These are phyloP conservation scores for Coemansia sp. DNA, from an alignment of 192 early-diverging fungal genomes.

Conservation along the genomic window DNA sequence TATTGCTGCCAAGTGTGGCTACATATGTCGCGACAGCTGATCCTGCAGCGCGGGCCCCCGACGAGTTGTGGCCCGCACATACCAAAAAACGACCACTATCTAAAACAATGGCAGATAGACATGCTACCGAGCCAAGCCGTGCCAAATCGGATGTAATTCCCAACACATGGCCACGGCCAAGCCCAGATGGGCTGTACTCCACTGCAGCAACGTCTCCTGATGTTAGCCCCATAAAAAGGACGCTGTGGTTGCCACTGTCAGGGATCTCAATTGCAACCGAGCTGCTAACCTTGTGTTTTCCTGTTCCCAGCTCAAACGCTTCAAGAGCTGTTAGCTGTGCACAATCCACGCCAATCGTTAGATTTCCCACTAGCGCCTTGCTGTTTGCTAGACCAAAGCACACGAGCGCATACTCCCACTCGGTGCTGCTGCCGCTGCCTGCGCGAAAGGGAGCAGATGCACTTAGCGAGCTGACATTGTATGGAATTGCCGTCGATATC, in stretches of 20 bases:
- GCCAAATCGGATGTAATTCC: constrained; percentile 7
- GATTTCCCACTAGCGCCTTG: constrained; percentile 27
- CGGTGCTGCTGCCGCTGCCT: constrained; percentile 33
- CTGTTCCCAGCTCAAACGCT: constrained; percentile 6
- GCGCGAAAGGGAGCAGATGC: constrained; percentile 33
- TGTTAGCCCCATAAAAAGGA: constrained; percentile 27
- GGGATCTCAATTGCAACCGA: constrained; percentile 13
- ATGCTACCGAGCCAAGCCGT: constrained; percentile 16
- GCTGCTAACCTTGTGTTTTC: constrained; percentile 20
- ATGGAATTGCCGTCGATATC: constrained; percentile 19
- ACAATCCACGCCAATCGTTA: constrained; percentile 18
- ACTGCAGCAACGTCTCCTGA: constrained; percentile 28
- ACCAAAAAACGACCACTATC: constrained; percentile 11
- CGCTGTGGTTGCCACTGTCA: constrained; percentile 12
- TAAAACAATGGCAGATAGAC: constrained; percentile 12
- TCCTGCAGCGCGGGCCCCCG: neutral
- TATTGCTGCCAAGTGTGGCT: constrained; percentile 8
- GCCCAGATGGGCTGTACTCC: constrained; percentile 35
- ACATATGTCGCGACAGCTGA: constrained; percentile 16
- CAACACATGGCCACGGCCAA: constrained; percentile 11
- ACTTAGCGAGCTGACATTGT: constrained; percentile 26
- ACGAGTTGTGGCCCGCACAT: constrained; percentile 26
- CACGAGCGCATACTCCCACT: constrained; percentile 47
- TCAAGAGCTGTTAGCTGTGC: constrained; percentile 33
- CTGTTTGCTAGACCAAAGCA: constrained; percentile 35